Evolutionary conservation across 1,139 yeast genomes (phyloP).

Genomic region (Magnusiomyces tetraspermus): DNA sequence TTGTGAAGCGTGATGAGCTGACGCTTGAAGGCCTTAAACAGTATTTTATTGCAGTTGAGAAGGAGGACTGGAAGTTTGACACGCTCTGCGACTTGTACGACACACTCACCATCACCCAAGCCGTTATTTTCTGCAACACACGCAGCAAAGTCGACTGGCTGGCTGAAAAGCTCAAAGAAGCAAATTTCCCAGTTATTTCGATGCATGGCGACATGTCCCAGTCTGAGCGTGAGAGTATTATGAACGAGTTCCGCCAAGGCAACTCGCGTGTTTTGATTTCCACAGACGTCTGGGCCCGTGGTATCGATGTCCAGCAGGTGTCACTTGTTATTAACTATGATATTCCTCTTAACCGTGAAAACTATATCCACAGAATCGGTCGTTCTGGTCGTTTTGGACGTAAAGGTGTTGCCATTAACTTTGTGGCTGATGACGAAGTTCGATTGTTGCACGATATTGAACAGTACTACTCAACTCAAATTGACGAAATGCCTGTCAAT

Average conservation of each 20-base stretch:
- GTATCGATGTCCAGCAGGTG: constrained; percentile 99
- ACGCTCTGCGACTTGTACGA: constrained; percentile 95
- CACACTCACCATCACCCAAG: constrained; percentile 96
- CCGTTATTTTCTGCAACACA: constrained; percentile 99
- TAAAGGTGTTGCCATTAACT: constrained; percentile 99
- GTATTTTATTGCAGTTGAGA: constrained; percentile 88
- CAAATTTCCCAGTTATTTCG: constrained; percentile 91
- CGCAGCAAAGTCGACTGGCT: constrained; percentile 94
- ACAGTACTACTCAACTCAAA: constrained; percentile 96
- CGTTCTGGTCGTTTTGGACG: constrained; percentile 99
- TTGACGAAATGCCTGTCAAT: constrained; percentile 95
- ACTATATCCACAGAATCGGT: constrained; percentile 99
- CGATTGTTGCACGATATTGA: constrained; percentile 95
- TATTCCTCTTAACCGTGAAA: constrained; percentile 93
- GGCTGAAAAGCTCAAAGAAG: constrained; percentile 74
- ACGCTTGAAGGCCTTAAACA: constrained; percentile 98
- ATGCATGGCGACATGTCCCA: constrained; percentile 98
- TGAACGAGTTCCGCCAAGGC: constrained; percentile 98
- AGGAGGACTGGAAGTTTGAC: constrained; percentile 89
- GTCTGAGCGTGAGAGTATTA: constrained; percentile 93
- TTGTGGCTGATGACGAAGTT: constrained; percentile 85
- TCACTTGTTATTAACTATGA: constrained; percentile 97
- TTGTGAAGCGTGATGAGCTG: constrained; percentile 96
- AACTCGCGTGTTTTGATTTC: constrained; percentile 94
- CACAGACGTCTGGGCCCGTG: constrained; percentile 98